Percentiles rank a stretch among this genome's conserved stretches.
Conservation (phyloP, 345 rosid species). For the Eucalyptus erythrocorys region DNA sequence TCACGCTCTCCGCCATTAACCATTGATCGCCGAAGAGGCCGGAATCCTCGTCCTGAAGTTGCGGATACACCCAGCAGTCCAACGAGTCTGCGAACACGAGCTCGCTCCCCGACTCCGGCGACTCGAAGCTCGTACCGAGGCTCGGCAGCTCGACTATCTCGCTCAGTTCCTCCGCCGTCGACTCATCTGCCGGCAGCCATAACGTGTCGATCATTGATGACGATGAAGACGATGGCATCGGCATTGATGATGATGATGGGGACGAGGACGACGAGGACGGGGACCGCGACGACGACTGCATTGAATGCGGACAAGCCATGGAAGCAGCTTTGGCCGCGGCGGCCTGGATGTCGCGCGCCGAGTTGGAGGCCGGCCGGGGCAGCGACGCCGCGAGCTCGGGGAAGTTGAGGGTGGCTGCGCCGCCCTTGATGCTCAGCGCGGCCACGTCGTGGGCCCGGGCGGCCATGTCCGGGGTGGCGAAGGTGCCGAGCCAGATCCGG, state of each 20-base stretch:
- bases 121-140: slow-evolving; percentile 8
- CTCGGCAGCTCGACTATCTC: slow-evolving; percentile 34
- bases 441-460: slow-evolving; percentile 68
- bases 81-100: neutral
- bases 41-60: neutral
- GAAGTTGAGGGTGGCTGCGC: slow-evolving; percentile 39
- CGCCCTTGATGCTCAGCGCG: slow-evolving; percentile 36
- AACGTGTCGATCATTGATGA: neutral
- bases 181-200: neutral
- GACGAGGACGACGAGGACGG: neutral
- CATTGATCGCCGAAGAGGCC: neutral
- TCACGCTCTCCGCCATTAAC: neutral
- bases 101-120: neutral
- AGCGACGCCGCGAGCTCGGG: slow-evolving; percentile 30
- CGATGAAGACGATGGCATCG: neutral
- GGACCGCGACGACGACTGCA: neutral
- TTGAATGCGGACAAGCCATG: slow-evolving; percentile 1
- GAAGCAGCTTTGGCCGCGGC: slow-evolving; percentile 53
- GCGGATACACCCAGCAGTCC: neutral
- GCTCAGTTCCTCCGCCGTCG: slow-evolving; percentile 5
- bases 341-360: slow-evolving; percentile 36
- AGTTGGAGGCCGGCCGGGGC: slow-evolving; percentile 33
- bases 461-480: slow-evolving; percentile 53
- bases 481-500: slow-evolving; percentile 62
- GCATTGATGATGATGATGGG: neutral